A percentile compares a stretch with the other conserved stretches of the same genome.
Evolutionary conservation across 2,329 filamentous ascomycete species (phyloP).

Genomic region (Pseudocercospora musae): DNA sequence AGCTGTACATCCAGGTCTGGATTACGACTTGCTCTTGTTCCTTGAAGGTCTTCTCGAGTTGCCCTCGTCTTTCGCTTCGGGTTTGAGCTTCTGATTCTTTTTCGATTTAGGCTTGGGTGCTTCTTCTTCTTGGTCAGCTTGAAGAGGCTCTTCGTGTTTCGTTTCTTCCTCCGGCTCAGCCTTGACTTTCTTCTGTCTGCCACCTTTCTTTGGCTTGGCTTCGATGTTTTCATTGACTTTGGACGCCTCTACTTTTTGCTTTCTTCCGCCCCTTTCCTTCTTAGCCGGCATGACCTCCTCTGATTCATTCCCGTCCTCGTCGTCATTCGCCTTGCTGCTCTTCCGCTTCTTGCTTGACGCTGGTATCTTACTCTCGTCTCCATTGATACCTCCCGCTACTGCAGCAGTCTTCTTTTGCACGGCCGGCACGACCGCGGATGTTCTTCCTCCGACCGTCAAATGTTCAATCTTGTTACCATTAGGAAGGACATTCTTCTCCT

Average conservation of each 20-base stretch:
- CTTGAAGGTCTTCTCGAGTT: constrained; percentile 21
- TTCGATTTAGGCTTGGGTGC: constrained; percentile 6
- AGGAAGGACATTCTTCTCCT: constrained; percentile 65
- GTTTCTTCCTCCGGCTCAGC: constrained; percentile 11
- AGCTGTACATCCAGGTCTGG: not conserved
- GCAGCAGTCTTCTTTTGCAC: constrained; percentile 78
- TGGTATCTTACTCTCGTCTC: constrained; percentile 23
- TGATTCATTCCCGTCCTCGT: constrained; percentile 24
- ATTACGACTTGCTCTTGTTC: constrained; percentile 12
- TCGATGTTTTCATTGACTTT: constrained; percentile 8
- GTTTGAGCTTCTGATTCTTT: constrained; percentile 1
- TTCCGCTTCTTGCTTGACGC: constrained; percentile 38
- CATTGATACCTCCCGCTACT: constrained; percentile 50
- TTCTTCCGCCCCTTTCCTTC: constrained; percentile 18
- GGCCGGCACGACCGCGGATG: constrained; percentile 81
- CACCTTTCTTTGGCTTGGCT: constrained; percentile 5
- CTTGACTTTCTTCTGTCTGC: constrained; percentile 16
- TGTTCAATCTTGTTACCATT: constrained; percentile 83
- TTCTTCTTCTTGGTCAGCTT: constrained; percentile 7
- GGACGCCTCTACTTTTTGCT: constrained; percentile 4
- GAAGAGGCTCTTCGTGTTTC: not conserved
- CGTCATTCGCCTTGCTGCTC: constrained; percentile 24
- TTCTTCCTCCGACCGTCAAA: constrained; percentile 84
- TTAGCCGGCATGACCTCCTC: constrained; percentile 24
- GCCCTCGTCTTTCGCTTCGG: constrained; percentile 12